phyloP scores from a whole-genome alignment of 331 rosid genomes.

The Rosa hybrid region DNA sequence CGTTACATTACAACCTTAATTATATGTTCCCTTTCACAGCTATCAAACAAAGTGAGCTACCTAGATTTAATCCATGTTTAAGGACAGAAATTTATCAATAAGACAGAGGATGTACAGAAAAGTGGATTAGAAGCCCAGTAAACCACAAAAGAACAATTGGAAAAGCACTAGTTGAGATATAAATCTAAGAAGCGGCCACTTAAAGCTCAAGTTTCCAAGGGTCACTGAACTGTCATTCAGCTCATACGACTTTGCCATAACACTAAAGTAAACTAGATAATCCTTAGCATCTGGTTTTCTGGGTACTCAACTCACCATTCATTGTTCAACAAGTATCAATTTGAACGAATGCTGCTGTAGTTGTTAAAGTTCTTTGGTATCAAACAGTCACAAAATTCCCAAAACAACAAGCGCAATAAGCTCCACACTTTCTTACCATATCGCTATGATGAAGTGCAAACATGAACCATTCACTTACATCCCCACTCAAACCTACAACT shows the following conservation, averaged over 20 bases:
- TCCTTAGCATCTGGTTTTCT: neutral
- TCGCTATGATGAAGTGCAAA: neutral
- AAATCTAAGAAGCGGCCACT: neutral
- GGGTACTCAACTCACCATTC: neutral
- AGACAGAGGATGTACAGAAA: neutral
- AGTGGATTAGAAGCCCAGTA: neutral
- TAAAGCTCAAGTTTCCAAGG: slow-evolving; percentile 4
- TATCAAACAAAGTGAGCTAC: neutral
- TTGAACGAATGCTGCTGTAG: too few relatives aligned
- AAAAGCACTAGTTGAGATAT: neutral
- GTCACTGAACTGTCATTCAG: neutral
- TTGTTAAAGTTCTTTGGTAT: neutral
- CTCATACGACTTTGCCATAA: neutral
- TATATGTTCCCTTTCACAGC: neutral
- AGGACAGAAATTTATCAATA: neutral
- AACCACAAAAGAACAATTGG: neutral
- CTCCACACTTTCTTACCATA: neutral
- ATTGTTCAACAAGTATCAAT: neutral
- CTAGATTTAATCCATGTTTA: neutral
- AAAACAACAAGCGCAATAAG: too few relatives aligned
- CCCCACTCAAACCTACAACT: neutral
- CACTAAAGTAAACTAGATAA: neutral
- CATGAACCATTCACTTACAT: neutral
- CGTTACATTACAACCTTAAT: neutral
- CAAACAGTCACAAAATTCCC: neutral